These are phyloP conservation scores for Debaryomyces robertsiae DNA, from an alignment of 1,139 yeast species.

Conservation along the genomic window DNA sequence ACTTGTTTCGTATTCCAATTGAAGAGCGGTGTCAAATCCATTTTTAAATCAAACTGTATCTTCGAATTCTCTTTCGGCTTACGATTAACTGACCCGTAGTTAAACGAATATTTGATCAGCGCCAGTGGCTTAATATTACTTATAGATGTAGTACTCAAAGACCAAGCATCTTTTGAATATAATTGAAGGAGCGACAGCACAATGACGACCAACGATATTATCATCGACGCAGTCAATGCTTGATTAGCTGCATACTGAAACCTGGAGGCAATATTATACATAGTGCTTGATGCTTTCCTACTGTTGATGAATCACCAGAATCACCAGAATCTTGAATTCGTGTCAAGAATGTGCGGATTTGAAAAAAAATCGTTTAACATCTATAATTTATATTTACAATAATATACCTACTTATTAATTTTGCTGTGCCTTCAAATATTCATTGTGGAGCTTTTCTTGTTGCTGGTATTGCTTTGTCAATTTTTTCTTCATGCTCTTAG, in stretches of 20 bases:
- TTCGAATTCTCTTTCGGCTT: constrained; percentile 80
- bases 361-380: neutral
- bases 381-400: constrained; percentile 5
- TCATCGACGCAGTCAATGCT: constrained; percentile 54
- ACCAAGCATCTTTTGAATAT: constrained; percentile 45
- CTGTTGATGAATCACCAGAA: too few species aligned
- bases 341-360: constrained; percentile 7
- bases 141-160: constrained; percentile 41
- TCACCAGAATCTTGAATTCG: constrained; percentile 4
- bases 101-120: constrained; percentile 62
- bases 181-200: constrained; percentile 54
- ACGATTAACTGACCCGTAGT: constrained; percentile 70
- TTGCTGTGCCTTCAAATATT: constrained; percentile 41
- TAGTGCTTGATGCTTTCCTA: constrained; percentile 13
- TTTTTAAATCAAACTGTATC: constrained; percentile 69
- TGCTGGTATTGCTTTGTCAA: constrained; percentile 72
- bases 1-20: constrained; percentile 98
- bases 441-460: constrained; percentile 81
- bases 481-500: constrained; percentile 86
- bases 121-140: constrained; percentile 44
- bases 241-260: constrained; percentile 59
- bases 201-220: constrained; percentile 49
- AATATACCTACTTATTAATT: constrained; percentile 1
- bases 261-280: constrained; percentile 45
- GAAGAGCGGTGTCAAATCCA: constrained; percentile 69